These are phyloP conservation scores for Dactylonectria macrodidyma DNA, from an alignment of 2,329 filamentous ascomycete genomes.

Conservation along the genomic window DNA sequence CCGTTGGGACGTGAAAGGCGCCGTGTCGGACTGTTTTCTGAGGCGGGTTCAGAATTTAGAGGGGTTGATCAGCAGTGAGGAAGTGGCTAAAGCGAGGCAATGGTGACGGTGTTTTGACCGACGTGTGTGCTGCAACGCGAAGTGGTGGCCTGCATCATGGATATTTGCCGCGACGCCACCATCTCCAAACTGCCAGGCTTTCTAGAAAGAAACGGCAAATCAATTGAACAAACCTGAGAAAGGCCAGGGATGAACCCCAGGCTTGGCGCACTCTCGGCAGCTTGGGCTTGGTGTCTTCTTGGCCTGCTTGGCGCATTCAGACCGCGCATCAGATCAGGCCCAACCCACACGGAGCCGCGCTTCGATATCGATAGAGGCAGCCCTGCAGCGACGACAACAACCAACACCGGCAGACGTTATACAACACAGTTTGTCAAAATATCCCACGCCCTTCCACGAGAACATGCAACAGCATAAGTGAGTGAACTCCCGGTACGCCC, in stretches of 20 bases:
- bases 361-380: not conserved
- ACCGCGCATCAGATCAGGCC: not conserved
- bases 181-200: not conserved
- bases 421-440: constrained; percentile 23
- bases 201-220: constrained; percentile 21
- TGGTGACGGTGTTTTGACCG: not conserved
- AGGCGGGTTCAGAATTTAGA: not conserved
- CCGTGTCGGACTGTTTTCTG: not conserved
- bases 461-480: not conserved
- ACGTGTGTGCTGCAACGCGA: not conserved
- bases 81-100: not conserved
- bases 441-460: constrained; percentile 9
- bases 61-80: not conserved
- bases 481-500: constrained; percentile 7
- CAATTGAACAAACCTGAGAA: constrained; percentile 9
- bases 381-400: not conserved
- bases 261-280: constrained; percentile 19
- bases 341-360: constrained; percentile 9
- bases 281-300: not conserved
- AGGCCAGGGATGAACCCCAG: constrained; percentile 23
- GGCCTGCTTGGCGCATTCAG: constrained; percentile 16
- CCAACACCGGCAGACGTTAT: not conserved
- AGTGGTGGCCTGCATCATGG: not conserved
- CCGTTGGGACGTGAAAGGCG: not conserved
- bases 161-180: not conserved